phyloP scores from a whole-genome alignment of 2,329 filamentous ascomycete species.

The Metarhizium sp. region DNA sequence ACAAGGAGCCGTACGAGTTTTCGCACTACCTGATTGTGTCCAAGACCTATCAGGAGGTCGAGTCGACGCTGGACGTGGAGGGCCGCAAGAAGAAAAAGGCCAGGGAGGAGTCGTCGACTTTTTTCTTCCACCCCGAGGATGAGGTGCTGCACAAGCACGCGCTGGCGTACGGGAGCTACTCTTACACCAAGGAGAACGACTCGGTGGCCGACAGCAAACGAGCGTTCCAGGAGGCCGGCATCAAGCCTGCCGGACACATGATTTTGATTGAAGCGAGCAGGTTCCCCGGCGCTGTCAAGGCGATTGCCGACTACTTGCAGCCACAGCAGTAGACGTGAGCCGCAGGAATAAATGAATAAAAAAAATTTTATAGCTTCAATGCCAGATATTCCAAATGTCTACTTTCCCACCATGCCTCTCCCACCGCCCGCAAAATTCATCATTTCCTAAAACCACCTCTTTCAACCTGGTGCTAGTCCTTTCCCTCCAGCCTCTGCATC shows the following conservation, averaged over 20 bases:
- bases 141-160: constrained; percentile 77
- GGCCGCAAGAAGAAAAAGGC: constrained; percentile 54
- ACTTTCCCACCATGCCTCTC: background rate
- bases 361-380: background rate
- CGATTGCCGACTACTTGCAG: constrained; percentile 64
- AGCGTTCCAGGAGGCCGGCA: constrained; percentile 87
- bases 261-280: constrained; percentile 75
- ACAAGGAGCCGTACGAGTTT: constrained; percentile 87
- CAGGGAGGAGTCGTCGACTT: constrained; percentile 51
- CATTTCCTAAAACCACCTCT: too few species aligned
- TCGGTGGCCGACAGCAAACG: constrained; percentile 82
- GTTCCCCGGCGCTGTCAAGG: constrained; percentile 68
- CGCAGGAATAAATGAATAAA: background rate
- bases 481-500: constrained; percentile 70
- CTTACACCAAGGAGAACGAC: constrained; percentile 75
- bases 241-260: constrained; percentile 75
- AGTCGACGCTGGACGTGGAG: constrained; percentile 66
- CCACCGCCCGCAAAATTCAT: background rate
- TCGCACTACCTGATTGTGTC: constrained; percentile 87
- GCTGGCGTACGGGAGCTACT: constrained; percentile 57
- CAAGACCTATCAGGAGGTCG: constrained; percentile 85
- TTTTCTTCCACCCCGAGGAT: constrained; percentile 95
- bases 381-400: background rate
- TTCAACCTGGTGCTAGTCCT: background rate
- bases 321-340: constrained; percentile 21